A percentile compares a stretch with the other conserved stretches of the same genome.
Evolutionary conservation across 2,329 filamentous ascomycete genomes (phyloP).

Genomic region (Xylariaceae sp.): DNA sequence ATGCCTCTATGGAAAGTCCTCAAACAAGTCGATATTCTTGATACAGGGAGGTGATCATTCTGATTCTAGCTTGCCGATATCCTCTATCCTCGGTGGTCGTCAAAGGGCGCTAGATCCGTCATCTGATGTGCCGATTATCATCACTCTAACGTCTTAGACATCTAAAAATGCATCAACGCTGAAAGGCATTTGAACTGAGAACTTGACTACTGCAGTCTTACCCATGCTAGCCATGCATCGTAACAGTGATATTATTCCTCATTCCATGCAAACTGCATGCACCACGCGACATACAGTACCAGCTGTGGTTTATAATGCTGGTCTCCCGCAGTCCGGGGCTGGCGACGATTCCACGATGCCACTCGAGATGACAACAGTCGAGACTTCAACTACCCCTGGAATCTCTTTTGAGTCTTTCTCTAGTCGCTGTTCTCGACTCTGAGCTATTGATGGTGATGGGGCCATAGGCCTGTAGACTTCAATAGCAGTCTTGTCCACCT

Average conservation of each 20-base stretch:
- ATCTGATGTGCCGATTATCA: not conserved
- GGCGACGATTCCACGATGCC: not conserved
- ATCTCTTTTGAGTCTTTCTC: no score
- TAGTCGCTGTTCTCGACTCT: no score
- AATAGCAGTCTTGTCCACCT: no score
- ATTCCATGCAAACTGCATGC: not conserved
- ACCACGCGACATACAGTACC: no score
- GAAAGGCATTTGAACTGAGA: not conserved
- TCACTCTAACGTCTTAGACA: not conserved
- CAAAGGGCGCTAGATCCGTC: not conserved
- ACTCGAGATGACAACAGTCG: no score
- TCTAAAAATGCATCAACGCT: not conserved
- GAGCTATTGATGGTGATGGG: no score
- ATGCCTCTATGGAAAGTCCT: not conserved
- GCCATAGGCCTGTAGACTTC: no score
- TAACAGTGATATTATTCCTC: conserved; percentile 4
- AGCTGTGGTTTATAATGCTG: conserved; percentile 1
- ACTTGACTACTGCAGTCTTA: not conserved
- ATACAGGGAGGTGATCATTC: no score
- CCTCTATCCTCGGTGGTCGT: no score
- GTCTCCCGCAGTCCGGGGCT: conserved; percentile 11
- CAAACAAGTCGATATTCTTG: not conserved
- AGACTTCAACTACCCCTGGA: no score
- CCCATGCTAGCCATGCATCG: not conserved
- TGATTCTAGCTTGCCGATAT: no score